Base-by-base conservation (phyloP, 176 grass and related monocot species). In the Ananas comosus region DNA sequence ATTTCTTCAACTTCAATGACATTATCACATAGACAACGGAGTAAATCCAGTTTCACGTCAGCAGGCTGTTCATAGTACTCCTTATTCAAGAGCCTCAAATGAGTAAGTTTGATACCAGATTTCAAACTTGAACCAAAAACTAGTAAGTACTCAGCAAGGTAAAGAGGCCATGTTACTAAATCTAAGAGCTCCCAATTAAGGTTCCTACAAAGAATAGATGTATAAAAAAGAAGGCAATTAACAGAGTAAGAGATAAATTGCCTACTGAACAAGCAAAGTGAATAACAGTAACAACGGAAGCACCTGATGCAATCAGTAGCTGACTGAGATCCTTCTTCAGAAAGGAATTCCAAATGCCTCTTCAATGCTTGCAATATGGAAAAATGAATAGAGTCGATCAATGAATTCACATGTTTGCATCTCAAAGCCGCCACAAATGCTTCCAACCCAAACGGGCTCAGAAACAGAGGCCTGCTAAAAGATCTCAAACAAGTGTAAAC, bases 121-220 rank as follows among this genome's bases (percentile, higher is more conserved):
- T 80, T 94, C 69, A 85, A 72, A 78, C 82, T 80, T 78, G 90
- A 78, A 63, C 82, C 69, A 19, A 80, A 88, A 72, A 88, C 75
- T 69, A 99, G 64, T 50, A 91, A 82, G 73, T 99, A 99, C 64
- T 92, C 90, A 53, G 87, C 86, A 51, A 99, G 87, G 82, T 83
- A 99, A 59, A 99, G 78, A 48, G 95, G 95, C 95, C 95, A 99
- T 6, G 95, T 99, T 67, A 88, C 81, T 71, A 90, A 81, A 80
- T 99, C 90, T 63, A 99, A 76, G 13, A 99, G 82, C 66, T 90
- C 90, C 95, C 95, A 99, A 66, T 99, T 99, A 70, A 99, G 87
- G 79, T 83, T 91, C 90, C 95, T 99, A 80, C 53, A 74, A 24
- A 85, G 50, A 85, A 85, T 22, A 74, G 66, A 74, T 21, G 69